Evolutionary conservation across 208 protist genomes (phyloP), one percentile per base, ranked within the genome.

Genomic region (Leishmania tarentolae): DNA sequence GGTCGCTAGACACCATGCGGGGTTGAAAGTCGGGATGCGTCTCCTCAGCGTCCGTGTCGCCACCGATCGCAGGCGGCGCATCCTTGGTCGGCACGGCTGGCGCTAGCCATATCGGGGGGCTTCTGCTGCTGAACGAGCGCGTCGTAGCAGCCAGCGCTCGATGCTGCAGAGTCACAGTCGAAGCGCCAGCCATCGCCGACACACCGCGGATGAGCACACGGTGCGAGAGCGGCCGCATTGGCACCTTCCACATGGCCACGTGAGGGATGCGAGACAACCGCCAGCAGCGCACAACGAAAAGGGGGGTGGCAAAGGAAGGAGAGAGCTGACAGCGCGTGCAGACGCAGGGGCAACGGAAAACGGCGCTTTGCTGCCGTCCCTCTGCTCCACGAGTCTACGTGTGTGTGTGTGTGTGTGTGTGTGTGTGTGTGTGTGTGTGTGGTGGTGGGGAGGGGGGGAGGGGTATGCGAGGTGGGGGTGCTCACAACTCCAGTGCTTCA

Each of bases 11-110:
- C 50, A 97, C 83, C 42, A 94, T 80, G 35, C 92, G 91, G 5
- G 94, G 92, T 73, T 97, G 94, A 81, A 97, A 97, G 84, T 97
- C 94, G 6, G 94, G 94, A 79, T 97, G 94, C 21, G 94, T 97
- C 83, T 95, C 91, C 77, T 94, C 92, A 17, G 74, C 72, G 65
- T 94, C 92, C 19, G 94, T 90, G 56, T 92, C 88, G 17, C 92
- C 92, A 42, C 88, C 90, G 50, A 86, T 24, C 42, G 31, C 17
- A 42, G 50, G 71, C 61, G 31, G 68, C 37, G 44, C 19, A 37
- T 31, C 37, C 31, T 17, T 40, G 6, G 42, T 65, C 53, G 37
- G 74, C 63, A 2, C 42, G 24, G 44, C 21, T 35, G 68, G 68
- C 42, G 68, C 44, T 44, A 73, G 37, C 68, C 68, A 19, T 7